These are phyloP conservation scores for Rhododendron vialii DNA, from an alignment of 148 eudicot species.

Conservation along the genomic window DNA sequence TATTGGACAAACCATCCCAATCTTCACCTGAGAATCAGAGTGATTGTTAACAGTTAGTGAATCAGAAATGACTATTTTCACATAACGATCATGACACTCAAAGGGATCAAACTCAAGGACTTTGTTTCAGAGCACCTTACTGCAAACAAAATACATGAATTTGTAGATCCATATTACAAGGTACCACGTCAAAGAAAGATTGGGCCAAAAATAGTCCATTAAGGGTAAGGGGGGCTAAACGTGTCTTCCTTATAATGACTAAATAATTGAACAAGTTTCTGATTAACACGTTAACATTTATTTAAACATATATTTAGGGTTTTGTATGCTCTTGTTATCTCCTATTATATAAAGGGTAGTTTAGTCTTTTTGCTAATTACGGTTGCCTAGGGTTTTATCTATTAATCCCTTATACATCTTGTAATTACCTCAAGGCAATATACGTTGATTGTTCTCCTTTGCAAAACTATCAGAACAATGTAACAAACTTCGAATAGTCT, in stretches of 20 bases:
- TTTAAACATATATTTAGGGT: too few species aligned
- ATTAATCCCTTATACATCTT: too few species aligned
- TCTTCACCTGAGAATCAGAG: constrained; percentile 46
- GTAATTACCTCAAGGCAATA: too few species aligned
- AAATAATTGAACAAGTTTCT: not conserved
- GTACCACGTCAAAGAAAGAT: not conserved
- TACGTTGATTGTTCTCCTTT: too few species aligned
- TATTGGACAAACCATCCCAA: constrained; percentile 43
- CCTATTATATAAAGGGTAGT: too few species aligned
- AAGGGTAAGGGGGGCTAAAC: not conserved
- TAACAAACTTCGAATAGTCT: not conserved
- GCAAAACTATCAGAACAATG: not conserved
- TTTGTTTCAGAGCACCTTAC: not conserved
- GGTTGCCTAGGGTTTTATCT: too few species aligned
- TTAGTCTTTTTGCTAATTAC: too few species aligned
- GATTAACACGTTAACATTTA: too few species aligned
- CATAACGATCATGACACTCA: not conserved
- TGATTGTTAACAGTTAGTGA: constrained; percentile 4
- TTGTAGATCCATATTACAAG: not conserved
- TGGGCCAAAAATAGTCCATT: not conserved
- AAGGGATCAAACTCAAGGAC: not conserved
- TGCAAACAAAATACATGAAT: not conserved
- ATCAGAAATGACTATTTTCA: not conserved
- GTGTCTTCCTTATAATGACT: not conserved
- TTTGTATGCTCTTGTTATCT: too few species aligned